Percentiles rank a stretch among this genome's conserved stretches.
Evolutionary conservation across 1,284 basidiomycete genomes (phyloP).

Genomic region (Apiotrichum sp.): DNA sequence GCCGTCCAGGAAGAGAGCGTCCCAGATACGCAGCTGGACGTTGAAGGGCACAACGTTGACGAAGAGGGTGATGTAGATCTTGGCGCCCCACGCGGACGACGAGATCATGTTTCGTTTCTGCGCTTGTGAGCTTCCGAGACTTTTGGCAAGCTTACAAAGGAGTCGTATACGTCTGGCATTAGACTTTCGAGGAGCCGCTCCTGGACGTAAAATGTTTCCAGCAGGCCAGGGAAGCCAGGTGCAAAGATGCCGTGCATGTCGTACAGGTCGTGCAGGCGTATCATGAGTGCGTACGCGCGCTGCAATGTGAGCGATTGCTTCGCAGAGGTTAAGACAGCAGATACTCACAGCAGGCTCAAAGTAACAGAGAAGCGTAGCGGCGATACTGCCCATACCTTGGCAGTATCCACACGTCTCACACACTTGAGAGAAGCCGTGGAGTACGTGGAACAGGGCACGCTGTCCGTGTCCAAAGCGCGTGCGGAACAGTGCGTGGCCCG

Average conservation of each 20-base stretch:
- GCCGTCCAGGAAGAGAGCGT: slow-evolving; percentile 84
- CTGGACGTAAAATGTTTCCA: slow-evolving; percentile 91
- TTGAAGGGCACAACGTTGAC: slow-evolving; percentile 95
- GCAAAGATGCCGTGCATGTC: slow-evolving; percentile 81
- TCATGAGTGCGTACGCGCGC: slow-evolving; percentile 74
- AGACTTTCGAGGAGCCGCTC: slow-evolving; percentile 74
- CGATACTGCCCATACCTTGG: slow-evolving; percentile 98
- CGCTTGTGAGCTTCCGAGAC: background rate
- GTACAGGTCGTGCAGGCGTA: slow-evolving; percentile 79
- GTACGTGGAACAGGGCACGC: slow-evolving; percentile 86
- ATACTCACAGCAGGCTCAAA: slow-evolving; percentile 66
- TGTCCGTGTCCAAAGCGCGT: slow-evolving; percentile 95
- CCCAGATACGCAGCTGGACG: slow-evolving; percentile 90
- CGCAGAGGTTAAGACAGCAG: background rate
- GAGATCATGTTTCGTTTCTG: slow-evolving; percentile 77
- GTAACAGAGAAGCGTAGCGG: slow-evolving; percentile 89
- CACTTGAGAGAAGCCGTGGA: slow-evolving; percentile 81
- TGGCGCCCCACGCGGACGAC: slow-evolving; percentile 91
- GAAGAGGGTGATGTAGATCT: slow-evolving; percentile 98
- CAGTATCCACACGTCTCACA: slow-evolving; percentile 92
- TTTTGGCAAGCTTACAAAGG: slow-evolving; percentile 57
- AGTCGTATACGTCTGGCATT: slow-evolving; percentile 78
- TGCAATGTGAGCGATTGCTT: slow-evolving; percentile 21
- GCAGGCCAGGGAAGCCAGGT: slow-evolving; percentile 90
- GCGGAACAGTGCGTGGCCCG: slow-evolving; percentile 87